Evolutionary conservation across 805 yeast genomes (phyloP).

Genomic region (Candida verbasci): DNA sequence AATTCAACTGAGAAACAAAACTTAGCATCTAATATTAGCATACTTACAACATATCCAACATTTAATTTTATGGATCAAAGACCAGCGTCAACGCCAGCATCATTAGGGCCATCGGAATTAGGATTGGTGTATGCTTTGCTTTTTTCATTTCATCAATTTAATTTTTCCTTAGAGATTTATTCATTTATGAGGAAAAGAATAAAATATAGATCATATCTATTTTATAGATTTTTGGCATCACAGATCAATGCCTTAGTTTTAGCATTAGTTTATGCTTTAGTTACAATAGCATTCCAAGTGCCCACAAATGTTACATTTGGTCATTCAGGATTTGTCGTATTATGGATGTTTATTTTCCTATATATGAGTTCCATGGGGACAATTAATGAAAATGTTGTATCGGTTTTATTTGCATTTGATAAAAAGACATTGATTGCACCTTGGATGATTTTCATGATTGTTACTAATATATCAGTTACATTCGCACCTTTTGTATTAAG

Average conservation of each 20-base stretch:
- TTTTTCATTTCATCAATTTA: conserved; percentile 32
- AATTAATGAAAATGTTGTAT: conserved; percentile 22
- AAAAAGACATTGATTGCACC: conserved; percentile 19
- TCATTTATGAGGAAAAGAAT: conserved; percentile 16
- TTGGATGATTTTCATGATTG: conserved; percentile 27
- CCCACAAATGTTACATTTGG: conserved; percentile 24
- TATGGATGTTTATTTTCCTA: conserved; percentile 28
- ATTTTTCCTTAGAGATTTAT: conserved; percentile 24
- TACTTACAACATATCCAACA: conserved; percentile 19
- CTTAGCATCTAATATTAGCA: conserved; percentile 11
- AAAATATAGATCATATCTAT: conserved; percentile 20
- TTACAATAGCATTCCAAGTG: conserved; percentile 28
- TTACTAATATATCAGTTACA: conserved; percentile 26
- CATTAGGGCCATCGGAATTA: conserved; percentile 29
- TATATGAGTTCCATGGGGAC: conserved; percentile 25
- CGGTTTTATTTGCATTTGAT: conserved; percentile 16
- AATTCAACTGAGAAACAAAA: conserved; percentile 11
- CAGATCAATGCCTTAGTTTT: conserved; percentile 25
- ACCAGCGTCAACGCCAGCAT: conserved; percentile 17
- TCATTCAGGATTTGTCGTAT: conserved; percentile 26
- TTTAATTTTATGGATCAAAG: conserved; percentile 19
- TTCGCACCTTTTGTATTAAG: conserved; percentile 29
- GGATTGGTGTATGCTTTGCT: conserved; percentile 30
- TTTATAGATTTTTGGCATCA: conserved; percentile 24
- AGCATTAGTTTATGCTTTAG: conserved; percentile 25